These are phyloP conservation scores for Pyrenochaeta sp. DNA, from an alignment of 2,329 filamentous ascomycete genomes.

Conservation along the genomic window DNA sequence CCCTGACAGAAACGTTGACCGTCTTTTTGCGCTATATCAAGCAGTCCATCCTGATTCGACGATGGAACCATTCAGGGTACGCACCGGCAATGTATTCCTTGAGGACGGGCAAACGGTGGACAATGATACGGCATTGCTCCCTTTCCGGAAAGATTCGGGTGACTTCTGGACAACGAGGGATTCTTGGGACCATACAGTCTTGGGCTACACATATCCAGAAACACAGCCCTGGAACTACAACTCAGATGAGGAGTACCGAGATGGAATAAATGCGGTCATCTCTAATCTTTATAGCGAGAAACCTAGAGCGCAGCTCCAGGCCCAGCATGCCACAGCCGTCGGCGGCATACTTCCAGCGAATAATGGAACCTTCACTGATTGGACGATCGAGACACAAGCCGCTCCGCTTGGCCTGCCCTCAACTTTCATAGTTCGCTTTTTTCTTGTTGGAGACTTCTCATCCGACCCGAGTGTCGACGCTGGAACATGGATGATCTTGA, in stretches of 20 bases:
- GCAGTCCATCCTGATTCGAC: slow-evolving; percentile 72
- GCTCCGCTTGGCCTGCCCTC: slow-evolving; percentile 13
- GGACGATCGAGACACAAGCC: slow-evolving; percentile 32
- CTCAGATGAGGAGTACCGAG: slow-evolving; percentile 18
- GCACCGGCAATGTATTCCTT: slow-evolving; percentile 50
- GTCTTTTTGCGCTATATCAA: slow-evolving; percentile 77
- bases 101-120: slow-evolving; percentile 53
- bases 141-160: slow-evolving; percentile 35
- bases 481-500: slow-evolving; percentile 38
- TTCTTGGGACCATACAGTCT: slow-evolving; percentile 28
- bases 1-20: slow-evolving; percentile 43
- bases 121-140: slow-evolving; percentile 54
- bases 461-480: slow-evolving; percentile 25
- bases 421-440: slow-evolving; percentile 35
- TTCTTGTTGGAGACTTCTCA: slow-evolving; percentile 24
- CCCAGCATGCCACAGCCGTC: background rate
- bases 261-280: slow-evolving; percentile 23
- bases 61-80: slow-evolving; percentile 59
- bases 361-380: slow-evolving; percentile 32
- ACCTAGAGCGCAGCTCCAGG: slow-evolving; percentile 9
- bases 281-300: slow-evolving; percentile 34
- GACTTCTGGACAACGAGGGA: slow-evolving; percentile 44
- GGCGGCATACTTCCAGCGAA: background rate
- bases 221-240: slow-evolving; percentile 37
- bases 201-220: slow-evolving; percentile 49